These are phyloP conservation scores for Diaporthe sp. DNA, from an alignment of 2,329 filamentous ascomycete species.

Conservation along the genomic window DNA sequence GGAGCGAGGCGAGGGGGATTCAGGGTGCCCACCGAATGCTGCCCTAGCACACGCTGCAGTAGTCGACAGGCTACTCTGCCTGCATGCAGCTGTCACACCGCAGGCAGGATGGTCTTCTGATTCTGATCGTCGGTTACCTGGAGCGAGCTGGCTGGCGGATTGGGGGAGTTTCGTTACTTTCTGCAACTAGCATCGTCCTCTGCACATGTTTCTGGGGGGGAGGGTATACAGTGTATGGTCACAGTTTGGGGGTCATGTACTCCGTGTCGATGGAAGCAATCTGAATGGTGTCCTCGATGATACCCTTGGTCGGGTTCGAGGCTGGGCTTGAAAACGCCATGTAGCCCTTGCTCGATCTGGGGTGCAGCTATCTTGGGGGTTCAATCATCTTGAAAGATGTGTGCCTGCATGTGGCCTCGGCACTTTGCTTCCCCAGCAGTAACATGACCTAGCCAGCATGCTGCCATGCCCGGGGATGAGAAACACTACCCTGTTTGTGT, in stretches of 20 bases:
- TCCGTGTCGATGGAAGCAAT: background rate
- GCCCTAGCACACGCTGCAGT: constrained; percentile 9
- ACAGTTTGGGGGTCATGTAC: background rate
- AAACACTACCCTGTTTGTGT: constrained; percentile 8
- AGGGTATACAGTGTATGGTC: background rate
- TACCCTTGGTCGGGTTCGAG: background rate
- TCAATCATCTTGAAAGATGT: background rate
- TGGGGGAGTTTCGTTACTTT: constrained; percentile 4
- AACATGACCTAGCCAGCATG: constrained; percentile 7
- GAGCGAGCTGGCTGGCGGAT: background rate
- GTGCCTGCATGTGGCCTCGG: background rate
- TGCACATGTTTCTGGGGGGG: too few species aligned
- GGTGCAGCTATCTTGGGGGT: background rate
- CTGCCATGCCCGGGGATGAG: background rate
- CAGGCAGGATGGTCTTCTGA: background rate
- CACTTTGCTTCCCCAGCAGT: background rate
- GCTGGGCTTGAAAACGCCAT: constrained; percentile 26
- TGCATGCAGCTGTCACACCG: constrained; percentile 28
- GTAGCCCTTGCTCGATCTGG: background rate
- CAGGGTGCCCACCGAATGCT: background rate
- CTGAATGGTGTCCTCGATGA: background rate
- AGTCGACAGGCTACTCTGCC: background rate
- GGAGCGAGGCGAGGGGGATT: constrained; percentile 1
- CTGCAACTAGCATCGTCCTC: background rate
- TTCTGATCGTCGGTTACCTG: background rate